A percentile compares a stretch with the other conserved stretches of the same genome.
Evolutionary conservation across 139 green algal genomes (phyloP).

Genomic region (Pseudopediastrum boryanum): DNA sequence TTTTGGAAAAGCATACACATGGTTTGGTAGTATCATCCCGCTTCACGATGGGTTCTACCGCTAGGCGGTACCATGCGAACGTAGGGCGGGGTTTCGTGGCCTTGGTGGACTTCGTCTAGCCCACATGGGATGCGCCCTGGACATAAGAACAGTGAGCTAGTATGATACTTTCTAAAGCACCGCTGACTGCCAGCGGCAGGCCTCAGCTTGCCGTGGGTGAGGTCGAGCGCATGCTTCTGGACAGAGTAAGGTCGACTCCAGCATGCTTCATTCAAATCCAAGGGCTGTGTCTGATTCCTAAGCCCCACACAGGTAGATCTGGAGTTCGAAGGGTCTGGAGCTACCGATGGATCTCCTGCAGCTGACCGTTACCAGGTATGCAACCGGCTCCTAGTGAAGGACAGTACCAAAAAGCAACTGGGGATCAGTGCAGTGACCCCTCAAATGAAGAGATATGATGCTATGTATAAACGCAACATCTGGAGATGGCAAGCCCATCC

Average conservation of each 20-base stretch:
- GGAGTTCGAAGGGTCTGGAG: conserved; percentile 57
- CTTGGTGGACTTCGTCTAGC: no score
- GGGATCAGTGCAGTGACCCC: neutral
- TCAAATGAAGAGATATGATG: neutral
- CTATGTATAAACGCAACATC: no score
- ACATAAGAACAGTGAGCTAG: no score
- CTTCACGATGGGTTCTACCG: no score
- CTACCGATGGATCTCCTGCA: conserved; percentile 44
- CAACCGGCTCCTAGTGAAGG: neutral
- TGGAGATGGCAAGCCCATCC: neutral
- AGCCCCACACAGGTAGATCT: conserved; percentile 59
- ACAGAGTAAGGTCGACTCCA: conserved; percentile 51
- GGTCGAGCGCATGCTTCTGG: conserved; percentile 64
- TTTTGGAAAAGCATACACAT: no score
- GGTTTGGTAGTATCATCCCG: no score
- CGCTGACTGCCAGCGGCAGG: conserved; percentile 61
- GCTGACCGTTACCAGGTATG: conserved; percentile 35
- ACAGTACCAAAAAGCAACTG: neutral
- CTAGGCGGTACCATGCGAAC: no score
- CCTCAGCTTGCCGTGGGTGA: conserved; percentile 63
- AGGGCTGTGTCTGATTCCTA: neutral
- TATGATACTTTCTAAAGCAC: conserved; percentile 51
- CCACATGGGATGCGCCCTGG: no score
- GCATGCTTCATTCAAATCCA: neutral
- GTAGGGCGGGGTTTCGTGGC: no score